Evolutionary conservation across 1,284 basidiomycete genomes (phyloP), one percentile per base, ranked within the genome.

Genomic region (Kalmanozyma brasiliensis): DNA sequence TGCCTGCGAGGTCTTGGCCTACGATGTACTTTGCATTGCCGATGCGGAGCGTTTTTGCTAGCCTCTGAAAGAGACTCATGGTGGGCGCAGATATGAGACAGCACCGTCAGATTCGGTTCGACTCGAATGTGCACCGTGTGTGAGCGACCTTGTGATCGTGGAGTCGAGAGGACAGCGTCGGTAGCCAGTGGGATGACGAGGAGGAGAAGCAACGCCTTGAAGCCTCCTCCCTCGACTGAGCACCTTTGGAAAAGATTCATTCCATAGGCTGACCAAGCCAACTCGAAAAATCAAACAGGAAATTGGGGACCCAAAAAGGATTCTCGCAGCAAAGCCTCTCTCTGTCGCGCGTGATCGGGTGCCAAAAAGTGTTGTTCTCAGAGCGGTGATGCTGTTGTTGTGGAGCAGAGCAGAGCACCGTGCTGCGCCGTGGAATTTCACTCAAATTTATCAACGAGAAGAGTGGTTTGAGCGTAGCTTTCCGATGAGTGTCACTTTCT

Each of bases 1-100:
- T 80, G 26, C 74, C 65, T 10, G 60, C 60, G 24, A 80, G 59
- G 26, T 80, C 78, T 10, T 64, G 42, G 1, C 78, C 78, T 7
- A 70, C 68, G n/a, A 78, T 61, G 68, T 75, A 76, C 16, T 52
- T 43, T 2, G 68, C 53, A 16, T 67, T 67, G 37, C 77, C 78
- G 6, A 78, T 55, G 19, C 73, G 56, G 2, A 80, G 58, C 32
- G 64, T 30, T 32, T 52, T 53, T 11, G 74, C 58, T 13, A 63
- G 8, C 20, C 45, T 55, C 26, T 41, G 42, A 0, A 63, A 40
- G 16, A 67, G 7, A 20, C 49, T 56, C 49, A 61, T 49, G 2
- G 16, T 59, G 40, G 29, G n/a, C n/a, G n/a, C n/a, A n/a, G n/a
- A n/a, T n/a, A n/a, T n/a, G n/a, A n/a, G n/a, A n/a, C n/a, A n/a